These are phyloP conservation scores for Mollisia scopiformis DNA, from an alignment of 2,329 filamentous ascomycete genomes.

Conservation along the genomic window DNA sequence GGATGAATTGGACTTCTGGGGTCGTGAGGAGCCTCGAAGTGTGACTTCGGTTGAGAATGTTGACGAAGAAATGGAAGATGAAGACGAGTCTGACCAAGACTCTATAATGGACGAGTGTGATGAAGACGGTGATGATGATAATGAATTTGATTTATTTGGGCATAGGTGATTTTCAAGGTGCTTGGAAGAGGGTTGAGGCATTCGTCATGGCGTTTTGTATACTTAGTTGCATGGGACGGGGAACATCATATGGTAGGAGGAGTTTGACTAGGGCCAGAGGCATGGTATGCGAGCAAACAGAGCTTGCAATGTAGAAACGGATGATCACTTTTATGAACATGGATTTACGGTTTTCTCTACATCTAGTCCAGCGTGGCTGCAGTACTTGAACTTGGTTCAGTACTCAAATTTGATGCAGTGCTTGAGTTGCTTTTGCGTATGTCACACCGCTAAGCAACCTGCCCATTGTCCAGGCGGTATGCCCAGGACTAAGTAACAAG, in stretches of 20 bases:
- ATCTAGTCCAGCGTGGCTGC: no score
- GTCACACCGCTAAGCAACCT: no score
- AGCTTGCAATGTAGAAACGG: constrained; percentile 19
- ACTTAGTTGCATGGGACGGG: neutral
- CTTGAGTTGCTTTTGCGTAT: no score
- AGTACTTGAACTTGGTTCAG: no score
- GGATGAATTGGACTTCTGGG: constrained; percentile 51
- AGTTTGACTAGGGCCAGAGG: neutral
- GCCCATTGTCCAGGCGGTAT: no score
- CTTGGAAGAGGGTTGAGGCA: constrained; percentile 4
- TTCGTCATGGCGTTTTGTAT: constrained; percentile 10
- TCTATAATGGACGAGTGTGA: constrained; percentile 38
- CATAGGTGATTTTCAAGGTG: constrained; percentile 44
- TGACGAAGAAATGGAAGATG: constrained; percentile 34
- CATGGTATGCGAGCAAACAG: constrained; percentile 10
- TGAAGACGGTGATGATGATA: constrained; percentile 47
- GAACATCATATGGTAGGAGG: neutral
- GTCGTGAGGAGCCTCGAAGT: constrained; percentile 46
- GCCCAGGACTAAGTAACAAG: no score
- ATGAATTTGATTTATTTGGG: constrained; percentile 54
- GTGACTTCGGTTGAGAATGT: constrained; percentile 30
- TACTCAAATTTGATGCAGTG: neutral
- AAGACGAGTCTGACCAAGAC: constrained; percentile 43
- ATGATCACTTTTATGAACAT: constrained; percentile 10
- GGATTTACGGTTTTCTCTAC: no score